A percentile compares a stretch with the other conserved stretches of the same genome.
Evolutionary conservation across 2,329 filamentous ascomycete species (phyloP).

Genomic region (Cadophora malorum): DNA sequence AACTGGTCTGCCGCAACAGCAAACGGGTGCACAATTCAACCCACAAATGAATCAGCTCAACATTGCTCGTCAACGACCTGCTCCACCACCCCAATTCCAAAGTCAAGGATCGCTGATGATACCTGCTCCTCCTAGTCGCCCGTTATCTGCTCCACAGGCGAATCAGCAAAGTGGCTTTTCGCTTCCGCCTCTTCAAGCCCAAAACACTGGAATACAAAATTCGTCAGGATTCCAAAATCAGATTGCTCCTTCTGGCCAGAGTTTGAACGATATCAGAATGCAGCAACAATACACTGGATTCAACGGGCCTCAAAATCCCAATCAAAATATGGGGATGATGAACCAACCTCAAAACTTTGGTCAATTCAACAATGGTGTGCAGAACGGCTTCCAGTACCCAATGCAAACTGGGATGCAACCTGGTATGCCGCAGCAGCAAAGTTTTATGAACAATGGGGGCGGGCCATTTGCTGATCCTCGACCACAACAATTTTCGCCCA

Average conservation of each 20-base stretch:
- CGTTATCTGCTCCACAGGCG: constrained; percentile 87
- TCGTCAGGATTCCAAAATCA: constrained; percentile 60
- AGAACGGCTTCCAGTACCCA: constrained; percentile 41
- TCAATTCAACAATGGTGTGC: constrained; percentile 41
- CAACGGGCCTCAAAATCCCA: constrained; percentile 47
- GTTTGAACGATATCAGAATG: constrained; percentile 72
- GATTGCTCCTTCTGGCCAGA: constrained; percentile 77
- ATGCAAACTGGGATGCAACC: constrained; percentile 39
- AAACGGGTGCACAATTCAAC: constrained; percentile 32
- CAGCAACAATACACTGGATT: constrained; percentile 72
- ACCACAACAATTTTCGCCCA: constrained; percentile 56
- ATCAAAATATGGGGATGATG: constrained; percentile 50
- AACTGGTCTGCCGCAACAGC: constrained; percentile 48
- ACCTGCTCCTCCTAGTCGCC: constrained; percentile 77
- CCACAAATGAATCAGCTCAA: constrained; percentile 48
- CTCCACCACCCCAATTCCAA: constrained; percentile 66
- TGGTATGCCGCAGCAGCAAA: constrained; percentile 39
- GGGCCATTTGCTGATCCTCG: constrained; percentile 64
- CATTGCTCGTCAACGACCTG: constrained; percentile 70
- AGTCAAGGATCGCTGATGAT: constrained; percentile 70
- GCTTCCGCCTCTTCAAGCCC: constrained; percentile 78
- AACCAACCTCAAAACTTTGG: constrained; percentile 42
- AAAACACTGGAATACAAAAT: constrained; percentile 74
- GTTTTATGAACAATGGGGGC: constrained; percentile 52
- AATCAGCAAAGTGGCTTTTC: constrained; percentile 76